phyloP scores from a whole-genome alignment of 2,329 filamentous ascomycete species.

The Xylariaceae sp. region DNA sequence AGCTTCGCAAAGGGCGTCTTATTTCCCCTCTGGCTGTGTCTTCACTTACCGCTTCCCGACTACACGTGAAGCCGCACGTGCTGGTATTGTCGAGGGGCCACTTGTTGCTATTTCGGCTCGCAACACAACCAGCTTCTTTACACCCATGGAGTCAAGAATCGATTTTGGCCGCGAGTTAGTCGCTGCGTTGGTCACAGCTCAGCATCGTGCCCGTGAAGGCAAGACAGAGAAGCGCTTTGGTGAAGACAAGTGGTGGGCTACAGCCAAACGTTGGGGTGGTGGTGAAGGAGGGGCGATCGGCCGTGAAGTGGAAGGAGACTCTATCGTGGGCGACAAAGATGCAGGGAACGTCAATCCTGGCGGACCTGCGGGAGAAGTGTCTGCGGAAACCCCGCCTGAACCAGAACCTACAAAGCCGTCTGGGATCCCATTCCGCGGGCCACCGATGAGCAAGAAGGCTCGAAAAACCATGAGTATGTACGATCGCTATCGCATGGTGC shows the following conservation, averaged over 20 bases:
- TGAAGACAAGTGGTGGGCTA: slow-evolving; percentile 59
- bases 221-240: slow-evolving; percentile 54
- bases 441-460: slow-evolving; percentile 42
- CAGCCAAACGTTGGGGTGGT: slow-evolving; percentile 59
- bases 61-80: slow-evolving; percentile 57
- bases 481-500: slow-evolving; percentile 60
- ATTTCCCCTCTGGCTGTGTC: slow-evolving; percentile 55
- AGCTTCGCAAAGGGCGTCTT: slow-evolving; percentile 41
- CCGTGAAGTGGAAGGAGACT: slow-evolving; percentile 51
- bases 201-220: slow-evolving; percentile 58
- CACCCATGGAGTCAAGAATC: slow-evolving; percentile 52
- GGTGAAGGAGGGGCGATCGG: slow-evolving; percentile 60
- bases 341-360: slow-evolving; percentile 1
- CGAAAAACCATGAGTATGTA: slow-evolving; percentile 56
- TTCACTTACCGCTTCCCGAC: slow-evolving; percentile 59
- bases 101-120: slow-evolving; percentile 58
- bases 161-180: slow-evolving; percentile 60
- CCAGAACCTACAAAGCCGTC: slow-evolving; percentile 4
- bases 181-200: slow-evolving; percentile 58
- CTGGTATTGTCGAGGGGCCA: slow-evolving; percentile 59
- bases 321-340: slow-evolving; percentile 44
- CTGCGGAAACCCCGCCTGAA: not conserved
- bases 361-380: not conserved
- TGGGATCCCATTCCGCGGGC: slow-evolving; percentile 24
- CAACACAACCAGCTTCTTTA: slow-evolving; percentile 48